These are phyloP conservation scores for Zarea fungicola DNA, from an alignment of 2,329 filamentous ascomycete species.

Conservation along the genomic window DNA sequence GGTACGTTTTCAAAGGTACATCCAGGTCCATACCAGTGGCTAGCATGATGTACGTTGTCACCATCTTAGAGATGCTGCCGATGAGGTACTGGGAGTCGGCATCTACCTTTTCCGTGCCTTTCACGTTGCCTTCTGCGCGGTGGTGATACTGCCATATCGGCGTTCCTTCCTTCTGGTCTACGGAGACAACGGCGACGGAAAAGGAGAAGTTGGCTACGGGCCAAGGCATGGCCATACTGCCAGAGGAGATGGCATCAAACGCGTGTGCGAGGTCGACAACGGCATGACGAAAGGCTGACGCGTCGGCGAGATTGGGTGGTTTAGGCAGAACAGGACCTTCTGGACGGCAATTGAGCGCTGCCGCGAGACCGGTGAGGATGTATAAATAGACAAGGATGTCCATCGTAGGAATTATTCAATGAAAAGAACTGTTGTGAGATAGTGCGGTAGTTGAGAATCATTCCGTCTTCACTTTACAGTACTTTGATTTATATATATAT, in stretches of 20 bases:
- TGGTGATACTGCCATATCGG: slow-evolving; percentile 40
- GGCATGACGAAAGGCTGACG: slow-evolving; percentile 24
- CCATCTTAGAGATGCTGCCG: slow-evolving; percentile 35
- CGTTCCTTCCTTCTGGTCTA: slow-evolving; percentile 21
- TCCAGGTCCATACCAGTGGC: slow-evolving; percentile 30
- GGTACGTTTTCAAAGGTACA: slow-evolving; percentile 27
- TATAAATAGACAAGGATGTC: no score
- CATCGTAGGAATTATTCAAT: no score
- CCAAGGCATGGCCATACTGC: slow-evolving; percentile 30
- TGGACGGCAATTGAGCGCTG: slow-evolving; percentile 19
- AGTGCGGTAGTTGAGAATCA: no score
- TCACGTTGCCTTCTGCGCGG: slow-evolving; percentile 26
- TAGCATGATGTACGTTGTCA: slow-evolving; percentile 33
- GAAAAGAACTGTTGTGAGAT: no score
- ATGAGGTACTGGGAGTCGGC: slow-evolving; percentile 37
- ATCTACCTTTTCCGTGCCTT: slow-evolving; percentile 28
- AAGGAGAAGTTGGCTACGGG: slow-evolving; percentile 32
- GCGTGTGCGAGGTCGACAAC: slow-evolving; percentile 22
- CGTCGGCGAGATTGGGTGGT: slow-evolving; percentile 22
- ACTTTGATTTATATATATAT: neutral
- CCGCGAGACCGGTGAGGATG: no score
- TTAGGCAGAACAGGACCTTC: slow-evolving; percentile 23
- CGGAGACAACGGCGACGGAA: slow-evolving; percentile 31
- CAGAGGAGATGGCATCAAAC: slow-evolving; percentile 27
- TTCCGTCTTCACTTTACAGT: neutral